Percentiles rank a stretch among this genome's conserved stretches.
These are phyloP conservation scores for Suillus variegatus DNA, from an alignment of 768 basidiomycete species.

Conservation along the genomic window DNA sequence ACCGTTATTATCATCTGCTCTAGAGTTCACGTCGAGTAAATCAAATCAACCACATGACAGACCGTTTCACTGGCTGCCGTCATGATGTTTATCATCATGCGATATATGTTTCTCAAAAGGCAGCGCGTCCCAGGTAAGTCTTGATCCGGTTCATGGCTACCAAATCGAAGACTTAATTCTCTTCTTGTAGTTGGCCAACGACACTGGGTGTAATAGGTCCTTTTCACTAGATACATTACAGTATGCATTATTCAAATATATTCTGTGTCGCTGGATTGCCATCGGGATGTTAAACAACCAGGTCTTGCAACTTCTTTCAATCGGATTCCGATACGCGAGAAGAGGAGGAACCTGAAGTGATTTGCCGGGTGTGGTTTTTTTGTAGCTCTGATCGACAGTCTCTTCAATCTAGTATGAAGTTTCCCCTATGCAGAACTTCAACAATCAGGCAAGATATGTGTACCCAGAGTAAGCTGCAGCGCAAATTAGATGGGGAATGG, in stretches of 20 bases:
- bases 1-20: background rate
- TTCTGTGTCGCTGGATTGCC: background rate
- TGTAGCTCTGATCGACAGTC: background rate
- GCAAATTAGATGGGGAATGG: too few species aligned
- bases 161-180: background rate
- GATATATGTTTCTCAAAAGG: background rate
- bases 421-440: background rate
- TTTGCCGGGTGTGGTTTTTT: background rate
- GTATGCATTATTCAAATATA: too few species aligned
- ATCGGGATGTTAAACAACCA: background rate
- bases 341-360: background rate
- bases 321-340: background rate
- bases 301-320: background rate
- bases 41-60: background rate
- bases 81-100: background rate
- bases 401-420: background rate
- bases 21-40: background rate
- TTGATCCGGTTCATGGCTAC: background rate
- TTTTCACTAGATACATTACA: too few species aligned
- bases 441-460: too few species aligned
- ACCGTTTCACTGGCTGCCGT: background rate
- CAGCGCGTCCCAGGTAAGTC: background rate
- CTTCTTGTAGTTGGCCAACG: background rate
- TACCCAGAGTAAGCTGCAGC: too few species aligned
- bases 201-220: background rate